These are phyloP conservation scores for Leccinum angustisporum DNA, from an alignment of 1,284 basidiomycete genomes.

Conservation along the genomic window DNA sequence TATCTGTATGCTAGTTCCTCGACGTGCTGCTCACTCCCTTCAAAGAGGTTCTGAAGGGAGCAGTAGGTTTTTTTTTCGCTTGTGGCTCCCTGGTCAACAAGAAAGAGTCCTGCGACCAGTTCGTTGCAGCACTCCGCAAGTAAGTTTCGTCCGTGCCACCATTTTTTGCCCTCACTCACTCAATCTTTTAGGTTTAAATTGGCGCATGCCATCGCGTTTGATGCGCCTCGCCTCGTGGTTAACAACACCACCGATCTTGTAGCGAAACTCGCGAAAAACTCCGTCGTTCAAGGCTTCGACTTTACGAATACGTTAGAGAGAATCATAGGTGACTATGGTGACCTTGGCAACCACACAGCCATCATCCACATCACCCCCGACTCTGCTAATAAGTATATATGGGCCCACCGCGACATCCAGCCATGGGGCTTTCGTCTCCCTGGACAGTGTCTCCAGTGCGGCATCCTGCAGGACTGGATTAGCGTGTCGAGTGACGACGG, in stretches of 20 bases:
- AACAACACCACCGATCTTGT: background rate
- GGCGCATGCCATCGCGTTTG: background rate
- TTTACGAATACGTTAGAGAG: background rate
- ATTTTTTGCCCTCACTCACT: background rate
- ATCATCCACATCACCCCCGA: background rate
- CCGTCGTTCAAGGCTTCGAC: background rate
- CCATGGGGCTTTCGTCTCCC: background rate
- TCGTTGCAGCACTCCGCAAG: background rate
- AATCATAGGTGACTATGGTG: background rate
- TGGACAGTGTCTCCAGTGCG: background rate
- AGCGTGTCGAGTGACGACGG: background rate
- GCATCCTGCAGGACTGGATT: background rate
- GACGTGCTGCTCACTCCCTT: background rate
- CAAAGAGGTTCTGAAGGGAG: background rate
- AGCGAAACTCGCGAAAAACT: background rate
- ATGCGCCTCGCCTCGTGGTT: background rate
- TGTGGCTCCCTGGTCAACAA: background rate
- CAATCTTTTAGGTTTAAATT: background rate
- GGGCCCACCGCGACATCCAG: background rate
- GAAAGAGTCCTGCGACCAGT: background rate
- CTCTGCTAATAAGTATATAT: background rate
- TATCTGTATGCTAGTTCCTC: background rate
- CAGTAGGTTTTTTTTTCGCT: background rate
- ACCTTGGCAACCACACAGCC: background rate
- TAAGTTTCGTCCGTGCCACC: background rate